These are phyloP conservation scores for Botrytis paeoniae DNA, from an alignment of 2,329 filamentous ascomycete species.

Conservation along the genomic window DNA sequence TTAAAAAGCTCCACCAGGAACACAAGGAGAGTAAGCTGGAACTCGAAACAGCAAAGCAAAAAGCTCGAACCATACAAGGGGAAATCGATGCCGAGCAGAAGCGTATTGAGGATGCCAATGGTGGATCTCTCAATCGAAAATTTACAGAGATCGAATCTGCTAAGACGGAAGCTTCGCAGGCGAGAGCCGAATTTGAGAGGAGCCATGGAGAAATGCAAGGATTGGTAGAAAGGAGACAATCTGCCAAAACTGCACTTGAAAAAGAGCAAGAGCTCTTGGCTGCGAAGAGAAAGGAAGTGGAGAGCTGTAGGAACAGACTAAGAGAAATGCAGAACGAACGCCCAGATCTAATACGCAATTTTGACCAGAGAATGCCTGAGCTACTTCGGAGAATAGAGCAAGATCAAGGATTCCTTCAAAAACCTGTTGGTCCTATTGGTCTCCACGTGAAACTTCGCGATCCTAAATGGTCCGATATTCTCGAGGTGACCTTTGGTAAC, in stretches of 20 bases:
- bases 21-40: constrained; percentile 63
- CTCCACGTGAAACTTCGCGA: constrained; percentile 72
- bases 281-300: constrained; percentile 54
- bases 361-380: constrained; percentile 57
- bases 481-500: constrained; percentile 74
- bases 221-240: constrained; percentile 39
- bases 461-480: constrained; percentile 76
- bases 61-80: constrained; percentile 45
- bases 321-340: constrained; percentile 53
- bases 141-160: constrained; percentile 57
- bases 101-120: constrained; percentile 65
- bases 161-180: constrained; percentile 48
- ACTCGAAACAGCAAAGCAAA: constrained; percentile 52
- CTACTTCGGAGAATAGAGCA: constrained; percentile 66
- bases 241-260: constrained; percentile 37
- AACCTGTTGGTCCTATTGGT: constrained; percentile 82
- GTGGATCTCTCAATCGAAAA: constrained; percentile 64
- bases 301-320: constrained; percentile 50
- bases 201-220: constrained; percentile 42
- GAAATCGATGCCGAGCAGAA: constrained; percentile 55
- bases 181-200: constrained; percentile 42
- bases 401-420: constrained; percentile 66
- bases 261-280: constrained; percentile 38
- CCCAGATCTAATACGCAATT: constrained; percentile 61
- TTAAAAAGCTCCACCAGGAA: constrained; percentile 55